Base-by-base conservation (phyloP, 805 yeast species). In the Ogataea pini region DNA sequence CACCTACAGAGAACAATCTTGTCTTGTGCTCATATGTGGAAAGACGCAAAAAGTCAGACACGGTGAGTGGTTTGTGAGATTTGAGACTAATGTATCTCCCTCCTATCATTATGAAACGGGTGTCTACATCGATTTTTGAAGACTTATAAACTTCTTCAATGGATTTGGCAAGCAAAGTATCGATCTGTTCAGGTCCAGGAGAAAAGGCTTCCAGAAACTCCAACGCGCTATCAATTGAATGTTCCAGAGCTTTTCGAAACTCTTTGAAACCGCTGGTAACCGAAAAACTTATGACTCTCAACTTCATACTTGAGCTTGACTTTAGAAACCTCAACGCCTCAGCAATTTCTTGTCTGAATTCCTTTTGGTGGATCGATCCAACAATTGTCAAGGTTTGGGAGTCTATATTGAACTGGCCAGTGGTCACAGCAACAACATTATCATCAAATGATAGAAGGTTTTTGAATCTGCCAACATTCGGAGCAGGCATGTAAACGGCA, bases 21-120 rank as follows among this genome's bases (percentile, higher is more conserved):
- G 76, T 72, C 4, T 64, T 59, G 1, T 69, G 58, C 54, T 85
- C 90, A 52, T 73, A 72, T 5, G 71, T 71, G 1, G 76, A 52
- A 9, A 49, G 25, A 6, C 2, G 83, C 61, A 17, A 64, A 31
- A 80, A 57, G 3, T 72, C 70, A 0, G 53, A 50, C 4, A 31
- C 12, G 0, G 51, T 46, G 13, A 61, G 47, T 16, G 55, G 57
- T 3, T 48, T 65, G 37, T 46, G 61, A n/a, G 39, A 54, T 47
- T 50, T 69, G 25, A 68, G 68, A 55, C 62, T 73, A 46, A 75
- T 69, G 63, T 61, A 61, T 55, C 89, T 73, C 12, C 89, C 86
- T 57, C 82, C 82, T 19, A 27, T 18, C 16, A 27, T 81, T 55
- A 7, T 79, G 58, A 7, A 83, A 62, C 17, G 4, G 38, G 20